Base-by-base conservation (phyloP, 2,329 filamentous ascomycete genomes). In the Geosmithia flava region DNA sequence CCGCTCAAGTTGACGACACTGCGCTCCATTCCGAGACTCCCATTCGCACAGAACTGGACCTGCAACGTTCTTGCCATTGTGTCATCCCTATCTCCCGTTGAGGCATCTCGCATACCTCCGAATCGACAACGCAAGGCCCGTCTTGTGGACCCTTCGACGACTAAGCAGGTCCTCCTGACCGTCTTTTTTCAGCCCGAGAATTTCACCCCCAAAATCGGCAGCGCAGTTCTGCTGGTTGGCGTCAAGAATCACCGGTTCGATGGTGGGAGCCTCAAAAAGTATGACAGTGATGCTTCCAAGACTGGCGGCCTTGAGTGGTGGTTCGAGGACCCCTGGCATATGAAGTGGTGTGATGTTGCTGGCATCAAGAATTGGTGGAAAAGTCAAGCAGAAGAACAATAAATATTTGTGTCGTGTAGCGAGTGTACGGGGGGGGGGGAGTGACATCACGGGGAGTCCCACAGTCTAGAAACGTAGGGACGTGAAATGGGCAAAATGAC, bases 161-260 rank as follows among this genome's bases (percentile, higher is more conserved):
- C 63, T 7, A 76, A 76, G 54, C 70, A 69, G 19, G 70, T 79
- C 4, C 68, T 71, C 40, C 56, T 80, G 3, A 76, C 74, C 0
- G 71, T 78, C 0, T 78, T 78, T 46, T 63, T 78, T 4, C 71
- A 78, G 23, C 68, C 76, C 0, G 68, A 72, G 2, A 54, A 56
- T 0, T 80, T 79, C 52, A 52, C 50, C 1, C 75, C 76, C 0
- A 49, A 43, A 0, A 55, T 76, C 0, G 76, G 75, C 3, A 72
- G 67, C 46, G 69, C 69, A 0, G 70, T 78, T 1, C 52, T 80
- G 3, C 59, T 80, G 1, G 63, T 72, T 0, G 75, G 75, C 0
- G 74, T 78, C 2, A 80, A 79, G 61, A 80, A 79, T 30, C 76
- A 80, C 46, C 59, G 67, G 1, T 78, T 74, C 49, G 75, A 78